These are phyloP conservation scores for Tricladium varicosporioides DNA, from an alignment of 2,329 filamentous ascomycete genomes.

Conservation along the genomic window DNA sequence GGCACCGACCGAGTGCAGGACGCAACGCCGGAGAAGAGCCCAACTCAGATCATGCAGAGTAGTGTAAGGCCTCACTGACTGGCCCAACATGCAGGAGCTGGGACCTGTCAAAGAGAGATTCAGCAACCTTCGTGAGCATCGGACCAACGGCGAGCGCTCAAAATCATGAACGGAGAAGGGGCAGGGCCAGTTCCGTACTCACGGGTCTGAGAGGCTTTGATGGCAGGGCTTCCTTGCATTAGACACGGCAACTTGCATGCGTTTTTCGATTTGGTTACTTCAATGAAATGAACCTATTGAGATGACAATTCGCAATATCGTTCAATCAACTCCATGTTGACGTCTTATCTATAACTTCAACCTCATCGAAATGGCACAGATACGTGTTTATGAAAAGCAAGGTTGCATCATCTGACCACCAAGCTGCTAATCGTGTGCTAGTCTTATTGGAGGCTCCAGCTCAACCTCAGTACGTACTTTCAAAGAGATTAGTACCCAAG, in stretches of 20 bases:
- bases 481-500: too few relatives aligned
- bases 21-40: neutral
- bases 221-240: neutral
- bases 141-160: neutral
- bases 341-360: too few relatives aligned
- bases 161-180: neutral
- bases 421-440: too few relatives aligned
- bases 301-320: too few relatives aligned
- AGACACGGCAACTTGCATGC: neutral
- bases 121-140: neutral
- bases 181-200: neutral
- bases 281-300: neutral
- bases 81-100: constrained; percentile 1
- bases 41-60: neutral
- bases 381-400: too few relatives aligned
- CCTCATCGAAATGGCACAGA: too few relatives aligned
- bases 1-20: neutral
- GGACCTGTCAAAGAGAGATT: neutral
- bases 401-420: too few relatives aligned
- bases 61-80: neutral
- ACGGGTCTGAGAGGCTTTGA: neutral
- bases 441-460: too few relatives aligned
- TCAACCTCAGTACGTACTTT: too few relatives aligned
- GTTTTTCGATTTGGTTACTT: neutral
- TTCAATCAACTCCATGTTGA: too few relatives aligned